Evolutionary conservation across 2,329 filamentous ascomycete species (phyloP).

Genomic region (Ophiostoma tasmaniense): DNA sequence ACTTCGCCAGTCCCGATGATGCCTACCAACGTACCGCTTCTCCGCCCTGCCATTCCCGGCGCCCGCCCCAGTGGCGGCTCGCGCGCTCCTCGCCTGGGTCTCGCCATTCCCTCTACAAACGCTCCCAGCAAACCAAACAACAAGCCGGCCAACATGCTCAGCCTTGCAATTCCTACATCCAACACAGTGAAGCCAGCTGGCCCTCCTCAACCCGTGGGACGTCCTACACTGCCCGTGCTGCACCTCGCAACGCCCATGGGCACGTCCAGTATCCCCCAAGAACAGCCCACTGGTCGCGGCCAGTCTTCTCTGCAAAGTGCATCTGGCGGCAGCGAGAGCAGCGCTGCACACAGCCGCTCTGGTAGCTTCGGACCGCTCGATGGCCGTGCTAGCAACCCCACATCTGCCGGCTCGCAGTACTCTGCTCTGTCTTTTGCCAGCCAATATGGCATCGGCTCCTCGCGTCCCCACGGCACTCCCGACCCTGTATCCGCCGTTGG

Average conservation of each 20-base stretch:
- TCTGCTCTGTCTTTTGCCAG: constrained; percentile 74
- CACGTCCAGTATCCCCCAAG: constrained; percentile 63
- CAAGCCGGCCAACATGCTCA: constrained; percentile 56
- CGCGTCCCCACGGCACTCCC: constrained; percentile 58
- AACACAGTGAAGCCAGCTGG: constrained; percentile 71
- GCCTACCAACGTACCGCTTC: constrained; percentile 69
- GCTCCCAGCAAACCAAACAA: constrained; percentile 40
- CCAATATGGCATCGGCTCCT: constrained; percentile 58
- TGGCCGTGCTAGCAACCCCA: constrained; percentile 68
- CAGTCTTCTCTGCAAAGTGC: constrained; percentile 56
- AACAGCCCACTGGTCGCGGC: constrained; percentile 46
- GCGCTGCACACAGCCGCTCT: constrained; percentile 68
- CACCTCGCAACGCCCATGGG: constrained; percentile 85
- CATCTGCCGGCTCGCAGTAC: constrained; percentile 79
- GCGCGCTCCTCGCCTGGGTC: constrained; percentile 68
- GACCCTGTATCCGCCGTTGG: constrained; percentile 85
- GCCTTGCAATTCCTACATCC: constrained; percentile 82
- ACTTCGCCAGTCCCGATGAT: constrained; percentile 46
- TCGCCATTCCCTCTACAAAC: constrained; percentile 83
- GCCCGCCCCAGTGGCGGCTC: constrained; percentile 43
- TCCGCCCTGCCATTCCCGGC: constrained; percentile 69
- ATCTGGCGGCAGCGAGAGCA: constrained; percentile 71
- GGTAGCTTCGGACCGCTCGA: constrained; percentile 76
- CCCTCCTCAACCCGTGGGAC: constrained; percentile 31
- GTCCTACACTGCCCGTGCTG: constrained; percentile 67